A percentile compares a stretch with the other conserved stretches of the same genome.
phyloP scores from a whole-genome alignment of 2,329 filamentous ascomycete genomes.

The Botrytis cinerea region DNA sequence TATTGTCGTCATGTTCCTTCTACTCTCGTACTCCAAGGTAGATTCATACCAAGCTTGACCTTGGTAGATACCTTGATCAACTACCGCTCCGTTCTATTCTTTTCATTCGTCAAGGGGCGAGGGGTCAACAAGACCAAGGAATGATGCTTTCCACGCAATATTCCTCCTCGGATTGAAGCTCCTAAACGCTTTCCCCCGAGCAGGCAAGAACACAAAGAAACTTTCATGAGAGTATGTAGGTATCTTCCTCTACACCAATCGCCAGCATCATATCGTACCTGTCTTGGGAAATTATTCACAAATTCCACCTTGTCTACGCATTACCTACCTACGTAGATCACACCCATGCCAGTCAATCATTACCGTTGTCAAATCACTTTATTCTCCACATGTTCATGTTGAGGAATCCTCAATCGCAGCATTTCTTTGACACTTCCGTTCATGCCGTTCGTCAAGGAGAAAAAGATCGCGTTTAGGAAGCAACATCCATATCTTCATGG shows the following conservation, averaged over 20 bases:
- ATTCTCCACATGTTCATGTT: slow-evolving; percentile 2
- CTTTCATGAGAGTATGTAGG: neutral
- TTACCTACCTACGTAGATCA: neutral
- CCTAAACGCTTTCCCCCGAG: neutral
- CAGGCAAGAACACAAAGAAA: neutral
- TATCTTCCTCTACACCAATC: neutral
- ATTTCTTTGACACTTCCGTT: slow-evolving; percentile 32
- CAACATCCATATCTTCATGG: slow-evolving; percentile 57
- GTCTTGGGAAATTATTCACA: neutral
- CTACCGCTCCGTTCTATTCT: neutral
- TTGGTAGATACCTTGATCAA: neutral
- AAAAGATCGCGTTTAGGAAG: slow-evolving; percentile 31
- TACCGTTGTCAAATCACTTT: neutral
- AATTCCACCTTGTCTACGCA: neutral
- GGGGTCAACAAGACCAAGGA: neutral
- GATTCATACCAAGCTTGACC: neutral
- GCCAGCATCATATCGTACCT: neutral
- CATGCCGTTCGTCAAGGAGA: slow-evolving; percentile 35
- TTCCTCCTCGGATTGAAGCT: neutral
- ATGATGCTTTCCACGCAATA: neutral
- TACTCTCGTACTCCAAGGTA: neutral
- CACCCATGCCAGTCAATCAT: neutral
- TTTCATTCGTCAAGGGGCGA: neutral
- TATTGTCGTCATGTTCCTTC: slow-evolving; percentile 3
- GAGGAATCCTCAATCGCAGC: neutral